Evolutionary conservation across 257 asterid genomes (phyloP).

Genomic region (Phtheirospermum japonicum): DNA sequence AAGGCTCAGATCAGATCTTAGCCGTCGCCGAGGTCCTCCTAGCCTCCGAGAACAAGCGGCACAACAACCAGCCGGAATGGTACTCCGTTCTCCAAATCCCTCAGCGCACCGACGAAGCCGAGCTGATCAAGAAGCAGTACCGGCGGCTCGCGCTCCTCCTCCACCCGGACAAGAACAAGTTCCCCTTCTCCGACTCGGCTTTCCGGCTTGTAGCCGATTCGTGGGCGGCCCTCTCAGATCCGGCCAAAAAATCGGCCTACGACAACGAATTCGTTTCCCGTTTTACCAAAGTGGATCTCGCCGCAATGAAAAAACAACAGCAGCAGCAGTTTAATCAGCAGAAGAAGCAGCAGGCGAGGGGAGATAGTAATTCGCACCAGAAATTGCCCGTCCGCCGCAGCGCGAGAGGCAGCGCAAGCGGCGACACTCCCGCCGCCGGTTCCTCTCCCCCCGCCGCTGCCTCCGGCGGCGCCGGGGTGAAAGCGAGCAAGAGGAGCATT

Average conservation of each 20-base stretch:
- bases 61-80: constrained; percentile 71
- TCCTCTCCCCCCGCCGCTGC: no score
- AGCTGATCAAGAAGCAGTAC: constrained; percentile 71
- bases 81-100: constrained; percentile 68
- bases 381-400: constrained; percentile 77
- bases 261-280: constrained; percentile 52
- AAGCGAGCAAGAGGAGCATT: no score
- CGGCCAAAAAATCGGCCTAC: no score
- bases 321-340: no score
- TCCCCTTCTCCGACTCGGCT: constrained; percentile 74
- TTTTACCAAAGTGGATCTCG: constrained; percentile 57
- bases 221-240: constrained; percentile 78
- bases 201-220: constrained; percentile 87
- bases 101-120: constrained; percentile 58
- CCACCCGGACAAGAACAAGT: constrained; percentile 91
- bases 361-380: constrained; percentile 28
- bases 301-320: constrained; percentile 32
- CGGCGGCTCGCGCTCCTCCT: constrained; percentile 89
- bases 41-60: constrained; percentile 49
- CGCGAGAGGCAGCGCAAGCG: constrained; percentile 26
- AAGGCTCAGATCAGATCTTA: constrained; percentile 91
- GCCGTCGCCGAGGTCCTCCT: constrained; percentile 81
- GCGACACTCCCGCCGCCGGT: constrained; percentile 19
- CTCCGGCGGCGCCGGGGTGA: no score
- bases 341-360: constrained; percentile 16